Evolutionary conservation across 2,329 filamentous ascomycete species (phyloP), one percentile per base, ranked within the genome.

Genomic region (Kalmusia sp.): DNA sequence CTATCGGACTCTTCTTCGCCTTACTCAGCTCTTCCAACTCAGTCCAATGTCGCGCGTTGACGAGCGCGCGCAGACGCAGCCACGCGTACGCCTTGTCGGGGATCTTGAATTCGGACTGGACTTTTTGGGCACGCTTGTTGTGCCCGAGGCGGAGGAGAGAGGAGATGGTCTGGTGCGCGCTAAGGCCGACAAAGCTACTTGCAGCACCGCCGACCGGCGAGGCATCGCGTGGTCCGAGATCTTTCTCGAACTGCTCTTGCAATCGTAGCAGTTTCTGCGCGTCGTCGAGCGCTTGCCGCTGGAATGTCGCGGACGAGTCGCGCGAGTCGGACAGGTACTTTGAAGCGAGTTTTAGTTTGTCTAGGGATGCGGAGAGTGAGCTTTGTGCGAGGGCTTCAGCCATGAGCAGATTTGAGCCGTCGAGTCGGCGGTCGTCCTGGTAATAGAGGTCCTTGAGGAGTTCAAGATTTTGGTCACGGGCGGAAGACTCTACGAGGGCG

Each of bases 391-490:
- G 80, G 0, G 93, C 91, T 75, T 99, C 93, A 17, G 87, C 86
- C 12, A 99, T 80, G 54, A 98, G 90, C 2, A 99, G 86, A 52
- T 92, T 90, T 0, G 93, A 90, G 3, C 95, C 92, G 60, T 98
- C 95, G 4, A 92, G 80, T 3, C 93, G 86, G 4, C 93, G 87
- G 71, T 99, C 95, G 66, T 98, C 95, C 76, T 98, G 95, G 72
- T 99, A 99, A 77, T 95, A 99, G 3, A 99, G 80, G 69, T 98
- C 95, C 68, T 98, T 99, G 22, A 99, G 84, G 19, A 99, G 76
- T 49, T 90, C 87, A 0, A 85, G 83, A 64, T 96, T 92, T 65
- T 96, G 89, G 45, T 91, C 86, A 45, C 84, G 81, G 0, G 95
- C 93, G 0, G 88, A 89, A 1, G 92, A 85, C 74, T 99, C 95